A percentile compares a stretch with the other conserved stretches of the same genome.
These are phyloP conservation scores for Metschnikowia colocasiae DNA, from an alignment of 805 yeast species.

Conservation along the genomic window DNA sequence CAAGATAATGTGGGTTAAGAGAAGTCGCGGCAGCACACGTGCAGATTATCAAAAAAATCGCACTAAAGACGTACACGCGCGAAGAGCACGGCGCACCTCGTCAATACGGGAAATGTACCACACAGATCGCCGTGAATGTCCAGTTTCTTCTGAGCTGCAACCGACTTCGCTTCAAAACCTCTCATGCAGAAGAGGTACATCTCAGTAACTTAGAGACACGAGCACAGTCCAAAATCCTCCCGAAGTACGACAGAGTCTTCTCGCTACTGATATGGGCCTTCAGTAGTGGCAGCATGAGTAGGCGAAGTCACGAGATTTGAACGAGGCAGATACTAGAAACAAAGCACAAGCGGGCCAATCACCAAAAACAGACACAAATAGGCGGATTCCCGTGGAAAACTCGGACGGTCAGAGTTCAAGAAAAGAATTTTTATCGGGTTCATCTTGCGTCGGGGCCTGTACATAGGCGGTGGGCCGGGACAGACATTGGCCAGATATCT, in stretches of 20 bases:
- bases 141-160: too few relatives aligned
- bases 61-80: background rate
- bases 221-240: too few relatives aligned
- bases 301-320: too few relatives aligned
- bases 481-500: background rate
- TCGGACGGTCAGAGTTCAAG: background rate
- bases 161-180: too few relatives aligned
- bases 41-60: constrained; percentile 7
- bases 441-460: constrained; percentile 2
- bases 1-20: constrained; percentile 4
- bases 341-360: too few relatives aligned
- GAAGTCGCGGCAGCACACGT: constrained; percentile 1
- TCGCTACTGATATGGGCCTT: too few relatives aligned
- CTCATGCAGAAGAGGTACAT: too few relatives aligned
- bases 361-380: too few relatives aligned
- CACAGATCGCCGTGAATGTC: background rate
- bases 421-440: constrained; percentile 3
- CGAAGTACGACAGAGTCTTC: too few relatives aligned
- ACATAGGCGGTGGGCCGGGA: background rate
- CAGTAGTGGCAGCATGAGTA: too few relatives aligned
- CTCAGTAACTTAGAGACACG: too few relatives aligned
- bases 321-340: too few relatives aligned
- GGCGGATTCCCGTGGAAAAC: background rate
- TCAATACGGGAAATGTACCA: background rate
- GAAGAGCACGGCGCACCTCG: background rate